Base-by-base conservation (phyloP, 2,329 filamentous ascomycete genomes). In the Cadophora sp. region DNA sequence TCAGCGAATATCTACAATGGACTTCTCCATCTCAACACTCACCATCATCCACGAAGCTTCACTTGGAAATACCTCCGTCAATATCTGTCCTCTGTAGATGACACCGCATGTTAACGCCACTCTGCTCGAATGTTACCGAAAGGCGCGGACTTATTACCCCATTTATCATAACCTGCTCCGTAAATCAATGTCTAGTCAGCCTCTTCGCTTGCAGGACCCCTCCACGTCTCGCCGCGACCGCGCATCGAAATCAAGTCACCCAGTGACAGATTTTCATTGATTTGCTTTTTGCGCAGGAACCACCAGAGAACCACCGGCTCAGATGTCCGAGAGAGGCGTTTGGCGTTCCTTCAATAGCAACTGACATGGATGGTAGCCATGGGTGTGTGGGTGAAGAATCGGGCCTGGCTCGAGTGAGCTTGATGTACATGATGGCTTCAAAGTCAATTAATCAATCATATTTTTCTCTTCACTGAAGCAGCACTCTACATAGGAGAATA, bases 201-300 rank as follows among this genome's bases (percentile, higher is more conserved):
- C 29, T 37, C 29, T 27, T 53, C 51, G 27, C 51, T 34, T 31
- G 4, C 24, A 34, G 14, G 16, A 56, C 26, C 53, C 53, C 53
- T 56, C 51, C 27, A 34, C 9, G 4, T 19, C 43, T 46, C 53
- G 53, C 29, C 29, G 53, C 19, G 19, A 29, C 24, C 14, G 27
- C 29, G 34, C 31, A 59, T 59, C 31, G 6, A 4, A 1, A 22
- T 40, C 37, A 16, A 16, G 3, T 12, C 37, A 12, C 31, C n/a
- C 34, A 37, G n/a, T 37, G 19, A 43, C 3, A 59, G 3, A 14
- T 40, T 40, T 59, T 22, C 43, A 16, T 29, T 40, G 4, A 14
- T 59, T 43, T 59, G n/a, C 55, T 40, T 59, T 59, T 59, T 59
- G 55, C 55, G 55, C 55, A 59, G 55, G 55, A 59, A 40, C 55